Evolutionary conservation across 768 basidiomycete species (phyloP), one percentile per base, ranked within the genome.

Genomic region (Xerocomellus chrysenteron): DNA sequence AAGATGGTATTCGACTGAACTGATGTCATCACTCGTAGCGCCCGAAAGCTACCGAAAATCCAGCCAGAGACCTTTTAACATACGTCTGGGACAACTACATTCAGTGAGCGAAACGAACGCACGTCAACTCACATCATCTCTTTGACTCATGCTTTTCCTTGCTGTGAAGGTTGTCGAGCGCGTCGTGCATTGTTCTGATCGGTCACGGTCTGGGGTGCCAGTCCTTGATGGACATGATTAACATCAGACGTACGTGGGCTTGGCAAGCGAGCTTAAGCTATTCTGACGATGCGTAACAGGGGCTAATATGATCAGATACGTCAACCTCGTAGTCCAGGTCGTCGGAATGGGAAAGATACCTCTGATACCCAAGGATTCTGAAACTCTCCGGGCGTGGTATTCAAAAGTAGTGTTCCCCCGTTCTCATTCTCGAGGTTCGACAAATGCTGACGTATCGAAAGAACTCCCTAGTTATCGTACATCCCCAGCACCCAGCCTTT

Each of bases 1-100:
- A 42, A 9, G n/a, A 9, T 44, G 19, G 37, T 16, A 58, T 37
- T 26, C 19, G 17, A 58, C 19, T 43, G 13, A 35, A 19, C 46
- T 50, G 10, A 57, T 16, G 16, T 44, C 30, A 42, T 44, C 24
- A 26, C 45, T 45, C 32, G 40, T 30, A 80, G 80, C 74, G 77
- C 36, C 56, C 69, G 9, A 83, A 77, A 60, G 58, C 73, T 16
- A 61, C 70, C 50, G 79, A 78, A 46, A 77, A 80, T 43, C 76
- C 78, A 41, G 79, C 78, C 9, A 78, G 71, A 47, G 83, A 89
- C 30, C 73, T 95, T 24, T 68, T 96, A 55, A 78, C 80, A 4
- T 96, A 98, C 68, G 71, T 98, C 12, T 99, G 97, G 97, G 96
- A 98, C 71, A 96, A 98, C 65, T 95, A 94, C 66, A 78, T 98